phyloP scores from a whole-genome alignment of 1,284 basidiomycete genomes.

The Mycena sp. region DNA sequence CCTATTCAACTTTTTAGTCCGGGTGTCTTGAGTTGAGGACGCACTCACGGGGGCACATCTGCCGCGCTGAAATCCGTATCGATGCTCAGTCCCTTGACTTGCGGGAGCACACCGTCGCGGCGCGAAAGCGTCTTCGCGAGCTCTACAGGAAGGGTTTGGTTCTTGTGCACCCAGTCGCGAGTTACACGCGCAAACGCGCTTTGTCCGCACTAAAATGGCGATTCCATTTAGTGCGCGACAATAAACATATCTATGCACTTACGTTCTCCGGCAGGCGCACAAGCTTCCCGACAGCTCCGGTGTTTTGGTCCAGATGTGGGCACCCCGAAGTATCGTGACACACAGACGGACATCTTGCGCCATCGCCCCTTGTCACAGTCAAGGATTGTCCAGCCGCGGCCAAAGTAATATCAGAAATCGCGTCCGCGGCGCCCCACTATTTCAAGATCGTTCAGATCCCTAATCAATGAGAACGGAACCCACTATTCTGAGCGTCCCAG shows the following conservation, averaged over 20 bases:
- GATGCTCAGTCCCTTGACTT: slow-evolving; percentile 42
- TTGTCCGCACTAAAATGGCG: slow-evolving; percentile 51
- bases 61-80: slow-evolving; percentile 41
- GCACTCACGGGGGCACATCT: slow-evolving; percentile 30
- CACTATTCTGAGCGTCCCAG: slow-evolving; percentile 6
- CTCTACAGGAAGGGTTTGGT: slow-evolving; percentile 42
- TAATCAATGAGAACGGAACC: neutral
- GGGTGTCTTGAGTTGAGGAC: too few species aligned
- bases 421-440: slow-evolving; percentile 47
- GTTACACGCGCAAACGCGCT: slow-evolving; percentile 62
- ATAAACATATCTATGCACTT: too few species aligned
- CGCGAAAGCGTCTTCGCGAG: slow-evolving; percentile 31
- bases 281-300: slow-evolving; percentile 56
- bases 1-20: too few species aligned
- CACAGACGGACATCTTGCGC: slow-evolving; percentile 60
- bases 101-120: slow-evolving; percentile 33
- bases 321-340: slow-evolving; percentile 50
- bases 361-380: slow-evolving; percentile 50
- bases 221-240: neutral
- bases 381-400: slow-evolving; percentile 65
- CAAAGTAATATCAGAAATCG: slow-evolving; percentile 62
- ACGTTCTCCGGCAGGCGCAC: slow-evolving; percentile 62
- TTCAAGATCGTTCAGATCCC: too few species aligned
- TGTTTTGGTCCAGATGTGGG: slow-evolving; percentile 53
- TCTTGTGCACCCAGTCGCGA: slow-evolving; percentile 46